Conservation (phyloP, 2,329 filamentous ascomycete genomes). For the Trichophyton equinum region DNA sequence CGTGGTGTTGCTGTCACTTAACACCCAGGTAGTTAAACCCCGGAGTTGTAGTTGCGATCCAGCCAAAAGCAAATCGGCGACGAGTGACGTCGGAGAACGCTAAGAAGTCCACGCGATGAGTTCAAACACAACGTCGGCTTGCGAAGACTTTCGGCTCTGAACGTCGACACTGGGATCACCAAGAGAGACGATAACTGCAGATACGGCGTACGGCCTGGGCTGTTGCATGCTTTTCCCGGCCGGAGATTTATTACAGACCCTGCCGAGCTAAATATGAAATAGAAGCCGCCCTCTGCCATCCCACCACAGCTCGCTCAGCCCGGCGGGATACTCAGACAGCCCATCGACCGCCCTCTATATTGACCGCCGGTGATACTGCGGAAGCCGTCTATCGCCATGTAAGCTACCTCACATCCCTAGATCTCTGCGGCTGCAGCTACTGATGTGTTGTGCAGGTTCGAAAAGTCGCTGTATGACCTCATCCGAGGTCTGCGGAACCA, state of each 20-base stretch:
- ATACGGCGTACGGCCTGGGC: neutral
- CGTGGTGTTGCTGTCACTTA: neutral
- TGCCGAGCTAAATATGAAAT: neutral
- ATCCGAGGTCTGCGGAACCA: conserved; percentile 91
- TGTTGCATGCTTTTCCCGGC: neutral
- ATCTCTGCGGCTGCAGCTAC: neutral
- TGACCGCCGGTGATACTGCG: neutral
- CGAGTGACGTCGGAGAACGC: neutral
- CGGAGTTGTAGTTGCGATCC: neutral
- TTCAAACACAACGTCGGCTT: neutral
- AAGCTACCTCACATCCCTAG: neutral
- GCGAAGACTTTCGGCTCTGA: no score
- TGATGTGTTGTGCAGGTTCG: conserved; percentile 59
- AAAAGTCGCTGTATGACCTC: conserved; percentile 98
- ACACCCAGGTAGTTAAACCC: neutral
- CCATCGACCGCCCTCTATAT: neutral
- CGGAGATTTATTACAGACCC: neutral
- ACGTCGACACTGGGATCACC: neutral
- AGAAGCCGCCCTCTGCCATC: neutral
- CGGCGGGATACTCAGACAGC: neutral
- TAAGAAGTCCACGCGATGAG: neutral
- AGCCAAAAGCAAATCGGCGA: neutral
- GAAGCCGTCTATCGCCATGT: neutral
- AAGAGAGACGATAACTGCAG: neutral
- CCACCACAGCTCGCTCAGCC: neutral